phyloP scores from a whole-genome alignment of 495 filamentous ascomycete species.

The Lasiosphaeria hispida region DNA sequence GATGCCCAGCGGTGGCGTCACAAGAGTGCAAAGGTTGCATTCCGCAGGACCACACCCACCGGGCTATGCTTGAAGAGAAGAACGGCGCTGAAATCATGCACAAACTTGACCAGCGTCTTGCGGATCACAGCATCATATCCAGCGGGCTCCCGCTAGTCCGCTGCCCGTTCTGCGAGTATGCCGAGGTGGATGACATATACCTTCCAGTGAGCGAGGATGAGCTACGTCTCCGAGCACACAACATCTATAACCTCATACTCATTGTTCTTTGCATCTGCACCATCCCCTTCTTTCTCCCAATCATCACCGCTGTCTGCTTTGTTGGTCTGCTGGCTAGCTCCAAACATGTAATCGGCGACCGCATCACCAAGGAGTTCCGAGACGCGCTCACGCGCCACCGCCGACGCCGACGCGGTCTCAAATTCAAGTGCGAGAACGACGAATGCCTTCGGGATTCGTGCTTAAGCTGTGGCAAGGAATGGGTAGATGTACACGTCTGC shows the following conservation, averaged over 20 bases:
- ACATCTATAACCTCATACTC: slow-evolving; percentile 46
- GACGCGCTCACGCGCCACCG: slow-evolving; percentile 58
- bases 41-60: slow-evolving; percentile 61
- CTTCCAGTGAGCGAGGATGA: slow-evolving; percentile 44
- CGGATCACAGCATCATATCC: slow-evolving; percentile 67
- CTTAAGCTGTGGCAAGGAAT: slow-evolving; percentile 64
- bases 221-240: slow-evolving; percentile 51
- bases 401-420: slow-evolving; percentile 63
- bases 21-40: slow-evolving; percentile 74
- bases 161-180: slow-evolving; percentile 90
- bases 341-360: slow-evolving; percentile 30
- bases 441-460: slow-evolving; percentile 69
- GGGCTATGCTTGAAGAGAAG: slow-evolving; percentile 64
- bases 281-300: slow-evolving; percentile 53
- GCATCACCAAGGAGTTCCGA: slow-evolving; percentile 42
- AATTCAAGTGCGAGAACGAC: slow-evolving; percentile 70
- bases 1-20: slow-evolving; percentile 72
- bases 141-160: slow-evolving; percentile 71
- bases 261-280: slow-evolving; percentile 39
- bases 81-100: slow-evolving; percentile 65
- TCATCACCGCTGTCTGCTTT: slow-evolving; percentile 32
- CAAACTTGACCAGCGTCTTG: slow-evolving; percentile 73
- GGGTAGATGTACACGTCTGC: slow-evolving; percentile 72
- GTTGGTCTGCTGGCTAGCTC: slow-evolving; percentile 40
- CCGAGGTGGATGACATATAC: slow-evolving; percentile 79